phyloP scores from a whole-genome alignment of 1,139 yeast species.

The Blastobotrys buckinghamii region DNA sequence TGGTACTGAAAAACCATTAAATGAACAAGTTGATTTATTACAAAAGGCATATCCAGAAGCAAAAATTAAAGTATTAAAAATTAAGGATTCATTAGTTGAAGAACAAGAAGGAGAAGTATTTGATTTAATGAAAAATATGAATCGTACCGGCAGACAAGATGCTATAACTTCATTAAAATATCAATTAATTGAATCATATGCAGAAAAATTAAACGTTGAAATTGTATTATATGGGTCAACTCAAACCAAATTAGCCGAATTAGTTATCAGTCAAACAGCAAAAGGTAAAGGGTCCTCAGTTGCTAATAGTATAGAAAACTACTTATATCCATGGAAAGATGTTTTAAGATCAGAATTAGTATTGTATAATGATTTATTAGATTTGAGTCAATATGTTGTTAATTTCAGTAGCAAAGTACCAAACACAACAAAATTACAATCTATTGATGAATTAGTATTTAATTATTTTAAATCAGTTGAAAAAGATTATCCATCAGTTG shows the following conservation, averaged over 20 bases:
- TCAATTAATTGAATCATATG: constrained; percentile 45
- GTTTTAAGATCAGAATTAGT: constrained; percentile 60
- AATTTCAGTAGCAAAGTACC: constrained; percentile 21
- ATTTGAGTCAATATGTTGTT: constrained; percentile 25
- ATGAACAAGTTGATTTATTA: constrained; percentile 18
- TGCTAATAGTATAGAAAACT: constrained; percentile 43
- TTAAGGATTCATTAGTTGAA: background rate
- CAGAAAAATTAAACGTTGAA: constrained; percentile 42
- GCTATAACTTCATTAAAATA: constrained; percentile 45
- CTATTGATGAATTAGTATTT: constrained; percentile 72
- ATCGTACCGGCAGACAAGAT: constrained; percentile 43
- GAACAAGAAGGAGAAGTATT: background rate
- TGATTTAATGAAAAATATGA: constrained; percentile 9
- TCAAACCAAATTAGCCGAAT: constrained; percentile 79
- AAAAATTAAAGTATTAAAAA: constrained; percentile 19
- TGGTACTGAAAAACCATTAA: constrained; percentile 14
- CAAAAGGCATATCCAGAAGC: constrained; percentile 24
- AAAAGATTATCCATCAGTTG: constrained; percentile 81
- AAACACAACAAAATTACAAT: constrained; percentile 53
- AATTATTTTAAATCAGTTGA: constrained; percentile 72
- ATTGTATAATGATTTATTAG: constrained; percentile 43
- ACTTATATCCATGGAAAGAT: constrained; percentile 64
- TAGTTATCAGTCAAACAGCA: constrained; percentile 72
- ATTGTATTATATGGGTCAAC: constrained; percentile 67
- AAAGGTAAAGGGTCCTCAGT: constrained; percentile 81